phyloP scores from a whole-genome alignment of 2,329 filamentous ascomycete genomes.

The Trichophyton benhamiae region DNA sequence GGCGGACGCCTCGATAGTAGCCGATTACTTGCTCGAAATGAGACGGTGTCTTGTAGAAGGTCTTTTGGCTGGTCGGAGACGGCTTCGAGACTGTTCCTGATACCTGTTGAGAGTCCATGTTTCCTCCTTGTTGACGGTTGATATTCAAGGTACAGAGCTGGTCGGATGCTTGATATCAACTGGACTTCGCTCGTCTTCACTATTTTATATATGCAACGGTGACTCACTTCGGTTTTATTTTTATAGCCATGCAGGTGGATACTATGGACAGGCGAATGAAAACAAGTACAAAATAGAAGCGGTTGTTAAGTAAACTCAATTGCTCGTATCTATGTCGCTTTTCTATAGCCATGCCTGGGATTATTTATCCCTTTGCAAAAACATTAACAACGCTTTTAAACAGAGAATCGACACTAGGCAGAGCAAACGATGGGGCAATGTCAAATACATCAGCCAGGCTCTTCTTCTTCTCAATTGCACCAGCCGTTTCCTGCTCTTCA shows the following conservation, averaged over 20 bases:
- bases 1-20: slow-evolving; percentile 29
- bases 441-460: slow-evolving; percentile 28
- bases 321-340: slow-evolving; percentile 4
- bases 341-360: not conserved
- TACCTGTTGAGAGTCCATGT: not conserved
- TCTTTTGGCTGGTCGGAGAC: slow-evolving; percentile 9
- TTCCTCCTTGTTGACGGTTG: no score
- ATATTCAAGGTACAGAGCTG: not conserved
- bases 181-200: not conserved
- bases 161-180: not conserved
- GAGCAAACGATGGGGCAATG: slow-evolving; percentile 27
- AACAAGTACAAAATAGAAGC: not conserved
- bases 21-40: slow-evolving; percentile 27
- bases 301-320: not conserved
- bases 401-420: slow-evolving; percentile 27
- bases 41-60: slow-evolving; percentile 24
- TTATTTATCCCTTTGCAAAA: slow-evolving; percentile 13
- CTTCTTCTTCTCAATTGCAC: slow-evolving; percentile 13
- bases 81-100: slow-evolving; percentile 9
- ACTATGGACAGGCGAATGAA: not conserved
- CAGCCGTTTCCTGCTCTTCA: slow-evolving; percentile 8
- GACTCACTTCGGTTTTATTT: not conserved
- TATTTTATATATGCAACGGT: not conserved
- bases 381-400: slow-evolving; percentile 30
- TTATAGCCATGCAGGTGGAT: not conserved